Evolutionary conservation across 805 yeast species (phyloP).

Genomic region (Suhomyces vadensis): DNA sequence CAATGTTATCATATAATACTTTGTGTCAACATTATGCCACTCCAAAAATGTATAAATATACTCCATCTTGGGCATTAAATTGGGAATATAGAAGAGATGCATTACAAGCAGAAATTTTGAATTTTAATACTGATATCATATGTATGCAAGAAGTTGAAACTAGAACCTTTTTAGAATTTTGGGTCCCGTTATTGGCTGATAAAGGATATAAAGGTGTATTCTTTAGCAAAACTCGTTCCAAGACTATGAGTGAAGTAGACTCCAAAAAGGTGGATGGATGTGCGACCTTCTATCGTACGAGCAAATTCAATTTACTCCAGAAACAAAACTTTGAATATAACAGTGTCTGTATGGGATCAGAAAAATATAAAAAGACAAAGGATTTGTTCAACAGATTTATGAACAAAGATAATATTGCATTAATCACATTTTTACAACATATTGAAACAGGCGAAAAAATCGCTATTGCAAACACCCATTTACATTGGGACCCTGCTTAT

Average conservation of each 20-base stretch:
- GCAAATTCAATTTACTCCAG: constrained; percentile 68
- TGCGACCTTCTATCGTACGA: constrained; percentile 81
- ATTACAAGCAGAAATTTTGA: constrained; percentile 69
- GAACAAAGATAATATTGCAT: constrained; percentile 92
- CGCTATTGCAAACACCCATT: constrained; percentile 84
- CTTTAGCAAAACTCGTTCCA: constrained; percentile 87
- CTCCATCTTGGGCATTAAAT: constrained; percentile 95
- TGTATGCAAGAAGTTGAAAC: constrained; percentile 97
- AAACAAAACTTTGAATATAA: constrained; percentile 81
- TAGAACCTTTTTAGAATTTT: constrained; percentile 78
- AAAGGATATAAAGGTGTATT: constrained; percentile 81
- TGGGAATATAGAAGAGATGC: constrained; percentile 88
- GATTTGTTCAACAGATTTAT: constrained; percentile 95
- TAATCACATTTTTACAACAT: constrained; percentile 74
- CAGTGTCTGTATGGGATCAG: constrained; percentile 74
- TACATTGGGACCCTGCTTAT: constrained; percentile 97
- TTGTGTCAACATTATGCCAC: constrained; percentile 96
- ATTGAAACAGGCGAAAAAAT: constrained; percentile 67
- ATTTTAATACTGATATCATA: constrained; percentile 68
- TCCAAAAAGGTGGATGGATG: constrained; percentile 96
- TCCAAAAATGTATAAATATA: constrained; percentile 84
- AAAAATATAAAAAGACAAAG: constrained; percentile 86
- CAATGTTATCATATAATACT: constrained; percentile 85
- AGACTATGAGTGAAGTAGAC: constrained; percentile 79
- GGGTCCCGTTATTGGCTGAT: constrained; percentile 72